Evolutionary conservation across 2,329 filamentous ascomycete species (phyloP), one percentile per base, ranked within the genome.

Genomic region (Xylariaceae sp.): DNA sequence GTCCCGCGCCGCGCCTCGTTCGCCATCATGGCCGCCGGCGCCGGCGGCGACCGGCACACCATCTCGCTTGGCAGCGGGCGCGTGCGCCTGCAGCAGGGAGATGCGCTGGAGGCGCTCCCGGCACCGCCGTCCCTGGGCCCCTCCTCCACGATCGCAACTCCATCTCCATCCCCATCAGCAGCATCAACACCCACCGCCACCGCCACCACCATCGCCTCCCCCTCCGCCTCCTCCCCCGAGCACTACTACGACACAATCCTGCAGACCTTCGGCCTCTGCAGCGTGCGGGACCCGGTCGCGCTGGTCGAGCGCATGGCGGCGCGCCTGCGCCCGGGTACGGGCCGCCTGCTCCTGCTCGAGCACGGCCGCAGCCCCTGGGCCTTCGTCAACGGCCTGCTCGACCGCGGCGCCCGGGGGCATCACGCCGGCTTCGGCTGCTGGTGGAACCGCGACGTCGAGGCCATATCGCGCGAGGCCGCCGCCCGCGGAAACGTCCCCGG

Each of bases 401-500:
- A 81, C 55, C 60, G 57, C 41, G 65, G 67, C 36, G 76, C 77
- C 0, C 55, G 57, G 12, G 56, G 59, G 15, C 77, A 80, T 47
- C 78, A 77, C 37, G 58, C 62, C 15, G 67, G 70, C 45, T 80
- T 74, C 48, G 77, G 77, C 3, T 81, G 77, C 58, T 80, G 77
- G 77, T 80, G 75, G 75, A 81, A 81, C 56, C 62, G 77, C 33
- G 76, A 80, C 48, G 69, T 81, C 38, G 68, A 70, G 46, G 57
- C 49, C 21, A 62, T 80, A 19, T 65, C 80, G 7, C 57, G 64
- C 33, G 62, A 67, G 39, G 75, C 73, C 19, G 59, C 59, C 14
- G 41, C 46, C 32, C 50, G 16, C 5, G 21, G 12, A 12, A 8
- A 51, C 31, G 61, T 70, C 3, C 71, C 70, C 0, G 73, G 74